Percentiles rank a stretch among this genome's conserved stretches.
phyloP scores from a whole-genome alignment of 1,284 basidiomycete genomes.

The Fomitopsis schrenkii region DNA sequence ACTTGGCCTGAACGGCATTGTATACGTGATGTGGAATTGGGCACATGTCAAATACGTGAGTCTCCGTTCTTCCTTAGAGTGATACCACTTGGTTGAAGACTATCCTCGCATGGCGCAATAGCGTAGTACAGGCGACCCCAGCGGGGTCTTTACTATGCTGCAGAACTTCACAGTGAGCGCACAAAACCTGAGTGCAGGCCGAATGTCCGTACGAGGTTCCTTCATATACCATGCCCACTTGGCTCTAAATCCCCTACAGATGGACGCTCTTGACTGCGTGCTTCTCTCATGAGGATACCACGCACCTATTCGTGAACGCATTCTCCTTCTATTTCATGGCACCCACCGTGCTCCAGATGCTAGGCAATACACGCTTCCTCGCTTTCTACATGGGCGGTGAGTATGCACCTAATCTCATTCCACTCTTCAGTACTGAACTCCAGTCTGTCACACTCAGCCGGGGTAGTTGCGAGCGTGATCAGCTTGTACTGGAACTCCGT shows the following conservation, averaged over 20 bases:
- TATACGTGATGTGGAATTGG: conserved; percentile 40
- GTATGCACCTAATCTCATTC: conserved; percentile 11
- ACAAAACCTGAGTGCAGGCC: conserved; percentile 63
- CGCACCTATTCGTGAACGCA: conserved; percentile 77
- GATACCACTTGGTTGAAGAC: not conserved
- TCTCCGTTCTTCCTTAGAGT: not conserved
- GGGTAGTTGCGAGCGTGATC: conserved; percentile 55
- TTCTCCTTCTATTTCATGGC: conserved; percentile 82
- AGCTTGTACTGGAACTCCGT: conserved; percentile 56
- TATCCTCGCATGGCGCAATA: conserved; percentile 9
- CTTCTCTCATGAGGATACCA: conserved; percentile 66
- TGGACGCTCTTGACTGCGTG: conserved; percentile 77
- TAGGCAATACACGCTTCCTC: conserved; percentile 72
- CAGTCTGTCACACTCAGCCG: conserved; percentile 37
- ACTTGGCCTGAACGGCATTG: conserved; percentile 40
- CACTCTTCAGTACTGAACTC: not conserved
- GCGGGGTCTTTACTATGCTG: conserved; percentile 53
- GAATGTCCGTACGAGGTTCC: conserved; percentile 49
- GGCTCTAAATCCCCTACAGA: conserved; percentile 32
- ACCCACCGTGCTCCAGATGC: conserved; percentile 58
- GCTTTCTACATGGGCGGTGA: conserved; percentile 74
- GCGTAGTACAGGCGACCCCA: conserved; percentile 39
- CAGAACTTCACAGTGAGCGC: conserved; percentile 67
- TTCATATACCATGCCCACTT: not conserved
- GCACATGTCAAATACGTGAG: conserved; percentile 36